Evolutionary conservation across 106 monocot genomes (phyloP).

Genomic region (Triglochin maritima): DNA sequence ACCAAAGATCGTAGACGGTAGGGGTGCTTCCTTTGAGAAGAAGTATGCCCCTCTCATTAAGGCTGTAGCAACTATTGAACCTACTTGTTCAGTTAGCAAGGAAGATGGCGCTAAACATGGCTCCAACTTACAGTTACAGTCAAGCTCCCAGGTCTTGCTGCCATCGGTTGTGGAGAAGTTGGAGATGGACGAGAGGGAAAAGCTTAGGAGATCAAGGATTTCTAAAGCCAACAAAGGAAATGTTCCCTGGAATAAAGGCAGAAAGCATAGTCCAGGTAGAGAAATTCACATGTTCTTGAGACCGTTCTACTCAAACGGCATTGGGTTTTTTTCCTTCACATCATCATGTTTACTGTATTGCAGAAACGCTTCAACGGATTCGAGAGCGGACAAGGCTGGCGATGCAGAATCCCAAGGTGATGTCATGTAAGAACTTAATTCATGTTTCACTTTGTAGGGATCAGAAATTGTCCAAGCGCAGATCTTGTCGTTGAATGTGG

Average conservation of each 20-base stretch:
- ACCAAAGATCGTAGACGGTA: conserved; percentile 5
- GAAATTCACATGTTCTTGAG: not conserved
- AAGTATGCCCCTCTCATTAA: conserved; percentile 13
- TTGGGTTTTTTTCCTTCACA: not conserved
- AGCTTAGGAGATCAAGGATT: conserved; percentile 56
- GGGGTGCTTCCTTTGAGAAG: conserved; percentile 6
- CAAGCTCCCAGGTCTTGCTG: conserved; percentile 13
- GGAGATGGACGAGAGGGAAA: conserved; percentile 61
- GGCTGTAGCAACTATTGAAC: conserved; percentile 51
- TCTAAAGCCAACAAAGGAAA: conserved; percentile 94
- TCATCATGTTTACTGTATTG: conserved; percentile 3
- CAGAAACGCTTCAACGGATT: conserved; percentile 80
- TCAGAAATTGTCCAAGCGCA: no score
- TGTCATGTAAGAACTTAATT: conserved; percentile 76
- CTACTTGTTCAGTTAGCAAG: conserved; percentile 10
- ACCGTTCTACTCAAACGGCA: not conserved
- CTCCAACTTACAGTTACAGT: conserved; percentile 18
- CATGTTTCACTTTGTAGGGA: not conserved
- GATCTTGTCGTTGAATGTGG: no score
- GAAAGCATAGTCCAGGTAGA: conserved; percentile 82
- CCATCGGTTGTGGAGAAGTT: conserved; percentile 18
- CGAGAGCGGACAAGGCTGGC: conserved; percentile 80
- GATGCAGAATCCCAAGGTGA: conserved; percentile 99
- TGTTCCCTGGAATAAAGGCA: conserved; percentile 95
- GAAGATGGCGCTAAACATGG: conserved; percentile 13